Evolutionary conservation across 345 rosid species (phyloP), one percentile per base, ranked within the genome.

Genomic region (Pelargonium nanum): DNA sequence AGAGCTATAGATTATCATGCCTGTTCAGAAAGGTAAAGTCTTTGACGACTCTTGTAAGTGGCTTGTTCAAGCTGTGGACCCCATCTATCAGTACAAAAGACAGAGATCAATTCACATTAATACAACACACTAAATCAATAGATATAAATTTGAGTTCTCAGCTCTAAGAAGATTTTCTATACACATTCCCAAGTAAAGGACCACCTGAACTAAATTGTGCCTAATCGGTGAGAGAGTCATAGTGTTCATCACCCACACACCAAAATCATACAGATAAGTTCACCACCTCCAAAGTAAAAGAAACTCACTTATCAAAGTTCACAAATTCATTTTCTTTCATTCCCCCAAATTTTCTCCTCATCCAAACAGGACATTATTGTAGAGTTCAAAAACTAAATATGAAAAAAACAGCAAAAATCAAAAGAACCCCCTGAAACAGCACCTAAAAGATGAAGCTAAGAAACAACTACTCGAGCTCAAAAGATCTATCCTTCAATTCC

Each of bases 11-110:
- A 20, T 12, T 44, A 25, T 56, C 67, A 70, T 59, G 68, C 89
- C 86, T 84, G 89, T 62, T 84, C 86, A 22, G 85, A 84, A 26
- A 81, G 84, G 69, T 84, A 84, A 44, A 84, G 80, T 54, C 86
- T 86, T 69, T 84, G 89, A 22, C 84, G 81, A 61, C 65, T 79
- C 79, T 80, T 82, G 77, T 82, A 85, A 19, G 85, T 80, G 26
- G 91, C 77, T 78, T 78, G 82, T 45, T 85, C 91, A 17, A 85
- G 84, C 71, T 78, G 85, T 5, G 85, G 85, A 53, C 87, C 91
- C 91, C 91, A 82, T 57, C 91, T 85, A 58, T 55, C 16, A 65
- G 34, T 12, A 61, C 30, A 58, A 69, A 61, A 58, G 5, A 24
- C 25, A 53, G 9, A 28, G 57, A 19, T 22, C 57, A 55, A 10